A percentile compares a stretch with the other conserved stretches of the same genome.
Conservation (phyloP, 2,329 filamentous ascomycete species). For the Hymenoscyphus occultus region DNA sequence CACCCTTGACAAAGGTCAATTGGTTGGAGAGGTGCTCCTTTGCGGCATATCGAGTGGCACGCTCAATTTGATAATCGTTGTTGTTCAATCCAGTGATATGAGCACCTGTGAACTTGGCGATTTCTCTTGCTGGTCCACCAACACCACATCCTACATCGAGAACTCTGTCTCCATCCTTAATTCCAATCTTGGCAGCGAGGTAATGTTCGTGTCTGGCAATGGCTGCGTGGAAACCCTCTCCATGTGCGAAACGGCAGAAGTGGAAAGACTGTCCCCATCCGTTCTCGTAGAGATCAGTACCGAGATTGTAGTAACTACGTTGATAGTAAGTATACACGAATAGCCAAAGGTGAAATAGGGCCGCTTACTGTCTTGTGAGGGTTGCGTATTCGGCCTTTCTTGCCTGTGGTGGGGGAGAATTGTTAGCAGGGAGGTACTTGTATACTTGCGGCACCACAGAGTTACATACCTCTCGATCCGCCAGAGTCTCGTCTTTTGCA, state of each 20-base stretch:
- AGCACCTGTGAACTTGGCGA: slow-evolving; percentile 90
- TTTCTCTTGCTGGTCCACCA: slow-evolving; percentile 90
- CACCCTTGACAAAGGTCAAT: slow-evolving; percentile 86
- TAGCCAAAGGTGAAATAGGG: background rate
- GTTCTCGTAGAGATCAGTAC: slow-evolving; percentile 93
- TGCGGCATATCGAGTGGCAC: slow-evolving; percentile 80
- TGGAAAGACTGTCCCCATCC: slow-evolving; percentile 97
- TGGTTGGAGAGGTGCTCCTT: slow-evolving; percentile 81
- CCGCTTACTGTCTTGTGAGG: slow-evolving; percentile 81
- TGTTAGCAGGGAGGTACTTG: slow-evolving; percentile 10
- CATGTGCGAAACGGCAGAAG: slow-evolving; percentile 89
- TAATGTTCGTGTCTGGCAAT: slow-evolving; percentile 98
- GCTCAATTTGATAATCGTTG: slow-evolving; percentile 98
- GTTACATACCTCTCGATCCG: slow-evolving; percentile 67
- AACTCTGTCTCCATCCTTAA: slow-evolving; percentile 84
- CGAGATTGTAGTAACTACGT: slow-evolving; percentile 87
- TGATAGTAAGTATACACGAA: slow-evolving; percentile 19
- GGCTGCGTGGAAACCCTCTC: slow-evolving; percentile 85
- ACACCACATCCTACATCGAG: slow-evolving; percentile 97
- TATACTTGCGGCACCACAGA: background rate
- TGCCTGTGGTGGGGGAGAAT: slow-evolving; percentile 47
- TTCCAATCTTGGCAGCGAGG: slow-evolving; percentile 83
- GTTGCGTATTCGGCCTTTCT: slow-evolving; percentile 88
- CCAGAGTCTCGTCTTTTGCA: slow-evolving; percentile 76
- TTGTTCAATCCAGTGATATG: slow-evolving; percentile 95